Evolutionary conservation across 805 yeast genomes (phyloP), one percentile per base, ranked within the genome.

Genomic region (Nakazawaea sp.): DNA sequence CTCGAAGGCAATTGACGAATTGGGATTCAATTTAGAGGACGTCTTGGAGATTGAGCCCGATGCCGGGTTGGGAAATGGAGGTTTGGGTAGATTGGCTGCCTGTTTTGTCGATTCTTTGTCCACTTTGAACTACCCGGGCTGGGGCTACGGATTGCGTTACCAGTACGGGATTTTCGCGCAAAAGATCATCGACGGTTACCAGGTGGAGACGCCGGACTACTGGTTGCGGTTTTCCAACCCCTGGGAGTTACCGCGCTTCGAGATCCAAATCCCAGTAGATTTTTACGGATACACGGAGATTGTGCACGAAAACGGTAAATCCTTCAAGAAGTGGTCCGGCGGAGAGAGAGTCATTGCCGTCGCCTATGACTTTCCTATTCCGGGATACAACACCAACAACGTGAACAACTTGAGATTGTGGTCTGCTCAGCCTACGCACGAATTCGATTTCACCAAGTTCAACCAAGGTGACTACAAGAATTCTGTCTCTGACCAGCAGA

Each of bases 141-240:
- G 97, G 97, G 97, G 97, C 45, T 88, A 88, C 58, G 96, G 97
- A 43, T 66, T 88, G 48, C 81, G 95, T 56, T 88, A 88, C 64
- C 87, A 87, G 60, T 88, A 89, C 55, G 97, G 97, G 58, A 88
- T 88, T 49, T 88, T 88, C 62, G 75, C 87, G 47, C 97, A 88
- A 63, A 78, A 78, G 57, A 86, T 88, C 52, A 72, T 86, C 48
- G 85, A 89, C 53, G 97, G 96, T 9, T 85, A 84, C 62, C 97
- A 88, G 62, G 94, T 89, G 27, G 97, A 88, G 61, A 71, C 86
- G 24, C 97, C 97, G 10, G 97, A 88, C 57, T 85, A 88, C 58
- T 88, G 97, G 97, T 70, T 88, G 47, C 81, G 81, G 49, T 81
- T 72, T 56, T 76, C 87, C 45, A 85, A 87, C 52, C 95, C 97